phyloP scores from a whole-genome alignment of 352 stramenopile genomes.

The Phytophthora niederhauseri region DNA sequence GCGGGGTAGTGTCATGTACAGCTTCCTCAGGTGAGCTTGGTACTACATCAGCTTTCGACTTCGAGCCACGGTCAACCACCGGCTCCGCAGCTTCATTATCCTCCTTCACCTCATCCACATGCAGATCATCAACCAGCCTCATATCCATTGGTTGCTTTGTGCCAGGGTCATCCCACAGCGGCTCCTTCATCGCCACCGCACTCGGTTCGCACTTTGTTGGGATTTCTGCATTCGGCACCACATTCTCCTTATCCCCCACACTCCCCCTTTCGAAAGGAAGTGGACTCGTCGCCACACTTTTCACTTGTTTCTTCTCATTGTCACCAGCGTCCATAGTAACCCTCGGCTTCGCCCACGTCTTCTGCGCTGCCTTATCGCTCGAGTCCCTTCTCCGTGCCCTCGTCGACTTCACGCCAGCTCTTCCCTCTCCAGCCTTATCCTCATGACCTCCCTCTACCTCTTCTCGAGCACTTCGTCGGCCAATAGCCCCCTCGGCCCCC shows the following conservation, averaged over 20 bases:
- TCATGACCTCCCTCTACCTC: background rate
- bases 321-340: background rate
- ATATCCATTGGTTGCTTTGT: background rate
- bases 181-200: background rate
- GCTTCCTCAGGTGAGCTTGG: background rate
- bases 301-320: conserved; percentile 1
- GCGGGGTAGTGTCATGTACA: background rate
- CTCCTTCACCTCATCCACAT: background rate
- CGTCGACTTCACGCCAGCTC: background rate
- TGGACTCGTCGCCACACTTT: conserved; percentile 20
- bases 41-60: background rate
- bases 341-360: conserved; percentile 10
- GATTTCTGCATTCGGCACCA: conserved; percentile 9
- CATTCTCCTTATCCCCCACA: conserved; percentile 23
- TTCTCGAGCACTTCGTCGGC: background rate
- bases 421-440: background rate
- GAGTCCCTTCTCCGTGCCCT: background rate
- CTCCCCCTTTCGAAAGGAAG: background rate
- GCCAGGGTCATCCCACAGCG: background rate
- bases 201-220: background rate
- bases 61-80: background rate
- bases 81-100: background rate
- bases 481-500: background rate
- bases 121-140: background rate
- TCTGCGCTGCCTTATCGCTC: background rate